phyloP scores from a whole-genome alignment of 1,139 yeast genomes.

The Geotrichum bryndzae region DNA sequence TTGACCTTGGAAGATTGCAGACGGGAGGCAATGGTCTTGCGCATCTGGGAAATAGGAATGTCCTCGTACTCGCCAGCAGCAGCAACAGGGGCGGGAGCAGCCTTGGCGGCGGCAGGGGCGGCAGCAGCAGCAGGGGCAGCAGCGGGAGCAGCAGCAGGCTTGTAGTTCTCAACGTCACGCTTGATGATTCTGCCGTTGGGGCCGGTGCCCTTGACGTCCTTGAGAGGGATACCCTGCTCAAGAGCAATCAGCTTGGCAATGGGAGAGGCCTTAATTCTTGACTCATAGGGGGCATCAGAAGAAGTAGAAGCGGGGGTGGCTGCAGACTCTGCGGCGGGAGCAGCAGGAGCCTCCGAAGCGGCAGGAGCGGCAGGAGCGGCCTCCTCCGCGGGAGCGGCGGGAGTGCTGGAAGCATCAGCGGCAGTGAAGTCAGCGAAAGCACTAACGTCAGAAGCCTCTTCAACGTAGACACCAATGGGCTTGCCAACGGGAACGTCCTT shows the following conservation, averaged over 20 bases:
- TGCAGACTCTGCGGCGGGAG: slow-evolving; percentile 22
- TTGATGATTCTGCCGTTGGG: slow-evolving; percentile 92
- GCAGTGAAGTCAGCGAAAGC: slow-evolving; percentile 83
- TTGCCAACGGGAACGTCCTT: slow-evolving; percentile 88
- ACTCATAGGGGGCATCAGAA: slow-evolving; percentile 40
- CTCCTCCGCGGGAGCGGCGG: slow-evolving; percentile 39
- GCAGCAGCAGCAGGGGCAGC: slow-evolving; percentile 40
- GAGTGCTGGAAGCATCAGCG: slow-evolving; percentile 69
- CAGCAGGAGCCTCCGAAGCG: slow-evolving; percentile 21
- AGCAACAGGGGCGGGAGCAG: slow-evolving; percentile 47
- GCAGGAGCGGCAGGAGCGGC: slow-evolving; percentile 35
- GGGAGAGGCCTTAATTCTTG: slow-evolving; percentile 90
- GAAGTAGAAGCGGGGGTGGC: slow-evolving; percentile 23
- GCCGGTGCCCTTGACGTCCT: slow-evolving; percentile 84
- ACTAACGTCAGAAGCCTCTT: slow-evolving; percentile 72
- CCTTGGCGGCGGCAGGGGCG: slow-evolving; percentile 41
- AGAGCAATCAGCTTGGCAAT: slow-evolving; percentile 89
- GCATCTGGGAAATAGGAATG: slow-evolving; percentile 83
- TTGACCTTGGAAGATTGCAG: slow-evolving; percentile 77
- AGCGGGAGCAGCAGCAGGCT: slow-evolving; percentile 39
- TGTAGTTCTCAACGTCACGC: slow-evolving; percentile 73
- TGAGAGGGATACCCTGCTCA: slow-evolving; percentile 84
- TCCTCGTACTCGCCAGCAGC: slow-evolving; percentile 64
- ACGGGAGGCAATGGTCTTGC: slow-evolving; percentile 89
- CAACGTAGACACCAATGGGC: slow-evolving; percentile 96